Evolutionary conservation across 108 stramenopile genomes (phyloP).

Genomic region (Skeletonema potamos): DNA sequence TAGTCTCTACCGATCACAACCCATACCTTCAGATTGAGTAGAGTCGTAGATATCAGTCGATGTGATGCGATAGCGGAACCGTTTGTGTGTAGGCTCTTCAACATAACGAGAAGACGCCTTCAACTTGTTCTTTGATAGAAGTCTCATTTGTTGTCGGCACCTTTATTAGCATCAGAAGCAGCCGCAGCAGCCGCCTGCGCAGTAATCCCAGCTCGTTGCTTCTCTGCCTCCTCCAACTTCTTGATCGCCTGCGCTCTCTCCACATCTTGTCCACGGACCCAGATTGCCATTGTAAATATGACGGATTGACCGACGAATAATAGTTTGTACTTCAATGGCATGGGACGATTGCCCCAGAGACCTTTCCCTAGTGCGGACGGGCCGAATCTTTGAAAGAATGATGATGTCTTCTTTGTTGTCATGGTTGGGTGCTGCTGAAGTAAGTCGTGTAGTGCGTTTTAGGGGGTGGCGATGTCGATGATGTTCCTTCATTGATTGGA

Average conservation of each 20-base stretch:
- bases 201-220: background rate
- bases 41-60: no score
- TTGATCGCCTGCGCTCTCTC: constrained; percentile 9
- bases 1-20: no score
- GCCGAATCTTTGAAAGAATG: constrained; percentile 21
- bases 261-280: constrained; percentile 9
- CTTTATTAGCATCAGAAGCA: background rate
- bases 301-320: constrained; percentile 5
- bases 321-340: constrained; percentile 9
- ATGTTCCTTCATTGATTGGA: background rate
- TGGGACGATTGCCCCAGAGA: constrained; percentile 26
- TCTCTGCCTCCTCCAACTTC: constrained; percentile 9
- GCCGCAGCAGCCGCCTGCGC: background rate
- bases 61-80: no score
- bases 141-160: background rate
- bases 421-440: background rate
- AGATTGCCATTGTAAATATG: constrained; percentile 7
- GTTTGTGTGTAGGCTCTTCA: no score
- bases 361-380: constrained; percentile 11
- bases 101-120: no score
- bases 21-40: no score
- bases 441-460: background rate
- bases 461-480: background rate
- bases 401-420: constrained; percentile 3
- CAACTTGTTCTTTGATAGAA: no score